phyloP scores from a whole-genome alignment of 2,329 filamentous ascomycete genomes.

The Fusarium pseudograminearum region DNA sequence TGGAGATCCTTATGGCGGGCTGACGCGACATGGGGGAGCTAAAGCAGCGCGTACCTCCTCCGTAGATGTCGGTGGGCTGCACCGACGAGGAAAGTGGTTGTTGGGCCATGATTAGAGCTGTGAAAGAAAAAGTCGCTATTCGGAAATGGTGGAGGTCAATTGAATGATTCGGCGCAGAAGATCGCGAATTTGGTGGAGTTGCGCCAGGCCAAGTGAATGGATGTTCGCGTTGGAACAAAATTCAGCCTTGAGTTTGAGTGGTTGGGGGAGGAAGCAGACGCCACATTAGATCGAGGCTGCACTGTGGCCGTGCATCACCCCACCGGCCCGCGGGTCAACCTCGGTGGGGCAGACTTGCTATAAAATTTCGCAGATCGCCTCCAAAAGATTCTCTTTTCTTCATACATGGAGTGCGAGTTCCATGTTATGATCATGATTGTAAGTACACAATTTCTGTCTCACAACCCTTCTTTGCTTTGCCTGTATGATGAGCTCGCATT shows the following conservation, averaged over 20 bases:
- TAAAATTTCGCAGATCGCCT: slow-evolving; percentile 41
- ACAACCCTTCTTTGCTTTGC: neutral
- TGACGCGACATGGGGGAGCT: slow-evolving; percentile 39
- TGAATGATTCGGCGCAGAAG: slow-evolving; percentile 45
- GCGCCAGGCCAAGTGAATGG: slow-evolving; percentile 38
- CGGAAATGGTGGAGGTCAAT: slow-evolving; percentile 41
- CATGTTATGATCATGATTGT: slow-evolving; percentile 55
- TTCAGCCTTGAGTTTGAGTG: slow-evolving; percentile 49
- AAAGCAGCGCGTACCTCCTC: slow-evolving; percentile 63
- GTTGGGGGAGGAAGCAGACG: slow-evolving; percentile 39
- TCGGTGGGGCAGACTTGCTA: slow-evolving; percentile 23
- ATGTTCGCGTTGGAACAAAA: slow-evolving; percentile 51
- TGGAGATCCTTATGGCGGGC: slow-evolving; percentile 21
- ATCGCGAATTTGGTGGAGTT: slow-evolving; percentile 45
- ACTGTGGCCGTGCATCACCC: slow-evolving; percentile 1
- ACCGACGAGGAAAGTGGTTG: slow-evolving; percentile 67
- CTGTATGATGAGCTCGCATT: slow-evolving; percentile 58
- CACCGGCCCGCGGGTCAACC: slow-evolving; percentile 37
- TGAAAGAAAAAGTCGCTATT: slow-evolving; percentile 8
- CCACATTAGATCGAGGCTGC: slow-evolving; percentile 34
- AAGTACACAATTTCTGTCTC: slow-evolving; percentile 44
- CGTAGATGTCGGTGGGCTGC: slow-evolving; percentile 72
- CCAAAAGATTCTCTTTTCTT: slow-evolving; percentile 28
- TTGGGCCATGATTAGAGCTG: slow-evolving; percentile 61
- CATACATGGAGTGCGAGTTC: slow-evolving; percentile 49